Percentiles rank a stretch among this genome's conserved stretches.
Conservation (phyloP, 257 asterid species). For the Ophiorrhiza pumila region DNA sequence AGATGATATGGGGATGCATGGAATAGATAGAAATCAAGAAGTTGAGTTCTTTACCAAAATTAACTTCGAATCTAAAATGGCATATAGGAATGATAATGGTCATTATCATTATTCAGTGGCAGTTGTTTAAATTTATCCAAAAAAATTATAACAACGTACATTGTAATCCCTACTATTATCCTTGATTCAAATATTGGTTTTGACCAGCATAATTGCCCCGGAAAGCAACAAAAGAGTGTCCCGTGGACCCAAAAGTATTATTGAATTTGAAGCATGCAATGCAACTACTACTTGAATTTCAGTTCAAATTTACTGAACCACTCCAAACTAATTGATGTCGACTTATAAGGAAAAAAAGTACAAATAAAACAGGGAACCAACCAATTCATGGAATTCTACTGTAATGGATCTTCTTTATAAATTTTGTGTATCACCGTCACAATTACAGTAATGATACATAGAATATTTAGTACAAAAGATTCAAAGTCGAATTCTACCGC, state of each 20-base stretch:
- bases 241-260: constrained; percentile 17
- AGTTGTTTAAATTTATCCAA: background rate
- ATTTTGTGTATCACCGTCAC: too few relatives aligned
- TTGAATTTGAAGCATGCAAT: constrained; percentile 16
- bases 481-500: too few relatives aligned
- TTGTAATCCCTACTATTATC: background rate
- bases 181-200: constrained; percentile 12
- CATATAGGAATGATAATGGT: constrained; percentile 10
- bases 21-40: too few relatives aligned
- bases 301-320: constrained; percentile 5
- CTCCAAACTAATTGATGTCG: constrained; percentile 6
- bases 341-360: background rate
- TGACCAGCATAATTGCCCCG: constrained; percentile 24
- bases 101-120: background rate
- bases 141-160: background rate
- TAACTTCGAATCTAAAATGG: too few relatives aligned
- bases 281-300: constrained; percentile 14
- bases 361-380: background rate
- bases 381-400: background rate
- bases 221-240: constrained; percentile 16
- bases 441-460: too few relatives aligned
- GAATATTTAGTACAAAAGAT: too few relatives aligned
- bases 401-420: too few relatives aligned
- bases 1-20: too few relatives aligned
- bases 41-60: too few relatives aligned